Conservation (phyloP, 2,329 filamentous ascomycete species). For the Dryadomyces quercus-mongolicae region DNA sequence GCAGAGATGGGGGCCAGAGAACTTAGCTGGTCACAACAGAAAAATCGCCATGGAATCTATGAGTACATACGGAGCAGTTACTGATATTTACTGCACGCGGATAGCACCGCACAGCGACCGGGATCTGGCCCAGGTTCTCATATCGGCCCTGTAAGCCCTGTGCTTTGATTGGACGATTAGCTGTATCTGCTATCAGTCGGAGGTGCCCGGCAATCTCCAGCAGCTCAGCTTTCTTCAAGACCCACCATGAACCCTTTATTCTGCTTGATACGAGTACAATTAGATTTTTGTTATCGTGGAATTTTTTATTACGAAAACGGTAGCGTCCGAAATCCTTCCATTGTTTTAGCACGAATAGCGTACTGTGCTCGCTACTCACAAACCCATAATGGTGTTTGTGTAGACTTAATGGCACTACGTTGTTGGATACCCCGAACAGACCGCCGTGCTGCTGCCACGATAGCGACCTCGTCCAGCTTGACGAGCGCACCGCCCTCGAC, state of each 20-base stretch:
- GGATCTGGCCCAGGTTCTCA: no score
- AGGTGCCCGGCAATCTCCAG: neutral
- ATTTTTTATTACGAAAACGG: no score
- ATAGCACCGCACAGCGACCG: no score
- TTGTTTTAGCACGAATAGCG: no score
- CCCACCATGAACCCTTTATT: neutral
- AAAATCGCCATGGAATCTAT: no score
- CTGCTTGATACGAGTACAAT: neutral
- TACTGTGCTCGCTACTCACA: neutral
- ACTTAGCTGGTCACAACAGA: no score
- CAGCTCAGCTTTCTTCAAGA: neutral
- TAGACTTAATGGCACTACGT: neutral
- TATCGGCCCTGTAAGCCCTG: neutral
- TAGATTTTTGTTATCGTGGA: no score
- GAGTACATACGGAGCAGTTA: no score
- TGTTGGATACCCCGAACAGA: neutral
- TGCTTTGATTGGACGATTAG: neutral
- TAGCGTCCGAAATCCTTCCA: no score
- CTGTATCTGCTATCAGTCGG: neutral
- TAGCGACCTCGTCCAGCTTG: neutral
- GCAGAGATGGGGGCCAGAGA: no score
- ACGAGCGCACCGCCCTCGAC: neutral
- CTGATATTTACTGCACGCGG: no score
- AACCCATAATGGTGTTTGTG: neutral
- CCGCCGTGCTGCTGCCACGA: neutral